These are phyloP conservation scores for Phyllosticta citribraziliensis DNA, from an alignment of 2,329 filamentous ascomycete genomes.

Conservation along the genomic window DNA sequence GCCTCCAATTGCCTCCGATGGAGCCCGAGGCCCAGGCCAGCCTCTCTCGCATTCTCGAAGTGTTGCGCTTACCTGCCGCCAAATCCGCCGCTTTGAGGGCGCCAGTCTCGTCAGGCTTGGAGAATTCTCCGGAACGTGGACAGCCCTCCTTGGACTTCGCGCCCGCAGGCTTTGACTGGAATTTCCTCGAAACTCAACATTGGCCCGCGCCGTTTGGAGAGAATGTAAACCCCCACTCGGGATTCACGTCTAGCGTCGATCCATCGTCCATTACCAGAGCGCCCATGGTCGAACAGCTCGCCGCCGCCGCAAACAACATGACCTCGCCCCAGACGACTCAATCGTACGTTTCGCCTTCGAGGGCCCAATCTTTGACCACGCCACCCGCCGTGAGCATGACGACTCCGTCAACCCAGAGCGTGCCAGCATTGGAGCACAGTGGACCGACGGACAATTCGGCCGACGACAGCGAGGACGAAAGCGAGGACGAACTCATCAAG, in stretches of 20 bases:
- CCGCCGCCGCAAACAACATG: neutral
- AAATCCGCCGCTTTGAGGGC: conserved; percentile 2
- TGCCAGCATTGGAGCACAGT: conserved; percentile 4
- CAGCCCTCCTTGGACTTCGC: conserved; percentile 3
- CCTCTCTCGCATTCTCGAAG: conserved; percentile 7
- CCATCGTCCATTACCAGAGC: conserved; percentile 1
- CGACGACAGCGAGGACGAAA: conserved; percentile 9
- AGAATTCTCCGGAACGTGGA: neutral
- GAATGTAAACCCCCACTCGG: neutral
- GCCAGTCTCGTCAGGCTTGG: neutral
- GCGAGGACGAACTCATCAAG: conserved; percentile 10
- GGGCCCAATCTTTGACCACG: neutral
- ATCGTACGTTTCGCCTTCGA: conserved; percentile 2
- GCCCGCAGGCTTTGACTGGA: conserved; percentile 10
- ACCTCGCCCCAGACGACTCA: neutral
- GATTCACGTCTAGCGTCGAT: conserved; percentile 4
- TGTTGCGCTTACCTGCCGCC: conserved; percentile 7
- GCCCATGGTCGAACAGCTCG: neutral
- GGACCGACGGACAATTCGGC: conserved; percentile 4
- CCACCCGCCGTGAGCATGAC: neutral
- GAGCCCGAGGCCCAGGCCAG: conserved; percentile 1
- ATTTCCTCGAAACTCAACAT: conserved; percentile 5
- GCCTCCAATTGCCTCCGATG: conserved; percentile 9
- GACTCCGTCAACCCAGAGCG: conserved; percentile 1
- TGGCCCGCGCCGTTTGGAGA: neutral